These are phyloP conservation scores for Lichtheimia hyalospora DNA, from an alignment of 371 early-diverging fungal genomes.

Conservation along the genomic window DNA sequence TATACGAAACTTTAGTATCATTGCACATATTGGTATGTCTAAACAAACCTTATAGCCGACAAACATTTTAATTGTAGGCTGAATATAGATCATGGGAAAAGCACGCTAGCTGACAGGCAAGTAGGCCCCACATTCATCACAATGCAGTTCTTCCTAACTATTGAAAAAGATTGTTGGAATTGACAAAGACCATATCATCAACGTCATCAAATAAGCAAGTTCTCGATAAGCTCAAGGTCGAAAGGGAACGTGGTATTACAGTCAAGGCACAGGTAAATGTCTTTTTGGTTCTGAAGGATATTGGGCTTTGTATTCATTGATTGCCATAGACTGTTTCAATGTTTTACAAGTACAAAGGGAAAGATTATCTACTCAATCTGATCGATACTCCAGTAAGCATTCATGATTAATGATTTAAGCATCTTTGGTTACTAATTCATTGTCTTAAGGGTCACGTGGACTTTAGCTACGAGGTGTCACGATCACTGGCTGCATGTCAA, in stretches of 20 bases:
- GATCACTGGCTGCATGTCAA: slow-evolving; percentile 87
- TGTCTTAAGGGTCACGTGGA: slow-evolving; percentile 71
- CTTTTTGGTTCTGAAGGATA: neutral
- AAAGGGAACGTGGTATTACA: slow-evolving; percentile 94
- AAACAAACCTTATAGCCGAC: neutral
- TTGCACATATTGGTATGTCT: slow-evolving; percentile 89
- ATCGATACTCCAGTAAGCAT: slow-evolving; percentile 84
- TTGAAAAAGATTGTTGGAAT: slow-evolving; percentile 64
- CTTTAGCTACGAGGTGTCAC: slow-evolving; percentile 92
- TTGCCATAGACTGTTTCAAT: slow-evolving; percentile 76
- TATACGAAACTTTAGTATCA: slow-evolving; percentile 96
- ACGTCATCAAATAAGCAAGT: slow-evolving; percentile 83
- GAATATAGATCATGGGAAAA: slow-evolving; percentile 85
- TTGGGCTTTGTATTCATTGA: neutral
- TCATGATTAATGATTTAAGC: neutral
- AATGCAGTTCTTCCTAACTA: neutral
- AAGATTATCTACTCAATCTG: slow-evolving; percentile 79
- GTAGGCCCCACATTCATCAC: neutral
- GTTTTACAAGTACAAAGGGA: slow-evolving; percentile 76
- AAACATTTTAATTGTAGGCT: neutral
- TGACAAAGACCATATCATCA: slow-evolving; percentile 76
- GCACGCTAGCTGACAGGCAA: slow-evolving; percentile 89
- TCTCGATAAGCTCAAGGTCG: slow-evolving; percentile 93
- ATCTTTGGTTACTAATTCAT: neutral
- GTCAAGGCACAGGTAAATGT: slow-evolving; percentile 89